These are phyloP conservation scores for Chrysoporthe cubensis DNA, from an alignment of 2,329 filamentous ascomycete species.

Conservation along the genomic window DNA sequence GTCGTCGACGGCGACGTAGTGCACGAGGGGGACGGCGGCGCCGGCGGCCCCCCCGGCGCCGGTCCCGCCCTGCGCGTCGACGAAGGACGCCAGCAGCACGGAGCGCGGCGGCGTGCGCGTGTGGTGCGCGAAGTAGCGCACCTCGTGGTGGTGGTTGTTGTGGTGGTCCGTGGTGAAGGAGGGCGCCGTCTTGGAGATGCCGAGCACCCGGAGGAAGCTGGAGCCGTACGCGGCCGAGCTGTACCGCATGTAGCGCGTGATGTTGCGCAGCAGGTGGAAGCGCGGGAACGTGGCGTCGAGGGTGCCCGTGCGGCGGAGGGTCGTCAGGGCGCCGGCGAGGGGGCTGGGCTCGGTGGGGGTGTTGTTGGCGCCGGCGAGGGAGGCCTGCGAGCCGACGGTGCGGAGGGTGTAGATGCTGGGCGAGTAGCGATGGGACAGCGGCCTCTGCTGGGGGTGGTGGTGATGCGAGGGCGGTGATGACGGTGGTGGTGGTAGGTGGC, in stretches of 20 bases:
- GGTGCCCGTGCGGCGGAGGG: constrained; percentile 55
- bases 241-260: constrained; percentile 68
- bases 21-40: constrained; percentile 70
- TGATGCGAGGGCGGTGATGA: constrained; percentile 31
- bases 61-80: constrained; percentile 69
- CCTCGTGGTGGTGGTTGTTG: constrained; percentile 60
- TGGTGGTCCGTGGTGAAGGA: constrained; percentile 43
- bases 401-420: constrained; percentile 65
- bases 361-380: constrained; percentile 42
- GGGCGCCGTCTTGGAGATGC: constrained; percentile 56
- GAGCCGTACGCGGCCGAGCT: constrained; percentile 70
- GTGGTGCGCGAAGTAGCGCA: constrained; percentile 67
- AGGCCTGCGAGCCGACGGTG: constrained; percentile 59
- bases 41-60: constrained; percentile 67
- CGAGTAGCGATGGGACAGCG: constrained; percentile 42
- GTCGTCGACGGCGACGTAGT: constrained; percentile 74
- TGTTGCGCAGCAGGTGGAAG: constrained; percentile 63
- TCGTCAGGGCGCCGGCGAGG: constrained; percentile 53
- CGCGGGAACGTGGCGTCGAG: constrained; percentile 63
- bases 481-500: constrained; percentile 9
- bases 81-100: constrained; percentile 70
- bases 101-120: constrained; percentile 61
- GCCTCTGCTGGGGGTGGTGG: constrained; percentile 31
- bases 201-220: constrained; percentile 65
- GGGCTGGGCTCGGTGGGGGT: constrained; percentile 50